phyloP scores from a whole-genome alignment of 1,139 yeast genomes.

The Debaryomyces robertsiae region DNA sequence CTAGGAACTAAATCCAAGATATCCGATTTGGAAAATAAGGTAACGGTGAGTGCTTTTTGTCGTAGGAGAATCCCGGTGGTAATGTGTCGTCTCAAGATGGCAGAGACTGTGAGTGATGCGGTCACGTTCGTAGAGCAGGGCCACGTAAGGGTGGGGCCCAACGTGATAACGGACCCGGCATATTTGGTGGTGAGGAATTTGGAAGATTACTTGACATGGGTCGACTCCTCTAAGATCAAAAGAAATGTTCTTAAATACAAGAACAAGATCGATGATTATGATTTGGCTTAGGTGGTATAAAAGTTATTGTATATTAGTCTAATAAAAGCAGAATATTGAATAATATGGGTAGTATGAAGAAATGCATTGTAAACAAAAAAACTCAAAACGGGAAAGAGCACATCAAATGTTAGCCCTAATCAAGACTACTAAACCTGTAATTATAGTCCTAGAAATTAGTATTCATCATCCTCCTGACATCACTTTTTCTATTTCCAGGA shows the following conservation, averaged over 20 bases:
- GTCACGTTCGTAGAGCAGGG: slow-evolving; percentile 94
- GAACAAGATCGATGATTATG: slow-evolving; percentile 82
- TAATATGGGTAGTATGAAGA: background rate
- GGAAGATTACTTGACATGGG: slow-evolving; percentile 99
- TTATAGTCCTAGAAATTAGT: slow-evolving; percentile 28
- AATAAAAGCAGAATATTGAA: slow-evolving; percentile 5
- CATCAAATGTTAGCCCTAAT: too few relatives aligned
- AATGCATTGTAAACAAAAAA: background rate
- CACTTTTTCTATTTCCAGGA: slow-evolving; percentile 47
- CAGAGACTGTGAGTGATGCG: slow-evolving; percentile 85
- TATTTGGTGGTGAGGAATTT: slow-evolving; percentile 86
- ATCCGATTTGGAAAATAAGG: slow-evolving; percentile 88
- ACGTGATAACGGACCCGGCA: slow-evolving; percentile 93
- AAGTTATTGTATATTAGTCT: slow-evolving; percentile 9
- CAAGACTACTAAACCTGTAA: too few relatives aligned
- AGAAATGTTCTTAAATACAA: slow-evolving; percentile 85
- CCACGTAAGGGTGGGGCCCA: slow-evolving; percentile 96
- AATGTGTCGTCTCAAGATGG: slow-evolving; percentile 94
- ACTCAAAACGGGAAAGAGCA: too few relatives aligned
- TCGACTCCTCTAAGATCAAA: slow-evolving; percentile 90
- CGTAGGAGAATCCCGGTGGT: slow-evolving; percentile 92
- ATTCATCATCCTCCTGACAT: slow-evolving; percentile 50
- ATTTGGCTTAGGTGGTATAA: slow-evolving; percentile 44
- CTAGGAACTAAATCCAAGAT: slow-evolving; percentile 83
- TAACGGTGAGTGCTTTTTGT: slow-evolving; percentile 90